Evolutionary conservation across 805 yeast species (phyloP).

Genomic region (Starmera pachycereana): DNA sequence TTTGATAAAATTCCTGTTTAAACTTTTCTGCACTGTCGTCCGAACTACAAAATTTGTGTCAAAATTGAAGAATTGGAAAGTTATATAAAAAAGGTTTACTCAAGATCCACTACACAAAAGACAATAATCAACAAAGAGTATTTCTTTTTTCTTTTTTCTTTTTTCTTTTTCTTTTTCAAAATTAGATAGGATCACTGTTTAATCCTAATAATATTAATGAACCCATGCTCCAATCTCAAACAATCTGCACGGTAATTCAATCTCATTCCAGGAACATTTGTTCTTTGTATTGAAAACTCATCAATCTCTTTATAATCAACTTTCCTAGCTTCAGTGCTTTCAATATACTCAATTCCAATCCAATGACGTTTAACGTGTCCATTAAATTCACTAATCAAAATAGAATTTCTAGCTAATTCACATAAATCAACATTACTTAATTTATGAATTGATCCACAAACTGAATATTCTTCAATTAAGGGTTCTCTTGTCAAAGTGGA

Average conservation of each 20-base stretch:
- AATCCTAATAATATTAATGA: conserved; percentile 5
- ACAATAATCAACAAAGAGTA: no score
- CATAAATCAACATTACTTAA: conserved; percentile 17
- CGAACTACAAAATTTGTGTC: no score
- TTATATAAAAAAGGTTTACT: no score
- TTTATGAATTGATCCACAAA: conserved; percentile 18
- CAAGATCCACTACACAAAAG: no score
- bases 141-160: no score
- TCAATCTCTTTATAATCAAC: conserved; percentile 10
- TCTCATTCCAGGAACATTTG: conserved; percentile 20
- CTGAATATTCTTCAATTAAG: conserved; percentile 19
- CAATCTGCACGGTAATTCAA: conserved; percentile 15
- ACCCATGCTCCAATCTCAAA: conserved; percentile 10
- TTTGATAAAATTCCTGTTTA: no score
- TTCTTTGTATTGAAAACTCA: conserved; percentile 17
- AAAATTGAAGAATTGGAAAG: no score
- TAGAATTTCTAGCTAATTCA: conserved; percentile 19
- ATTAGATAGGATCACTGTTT: no score
- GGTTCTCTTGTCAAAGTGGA: conserved; percentile 19
- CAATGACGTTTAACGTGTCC: conserved; percentile 16
- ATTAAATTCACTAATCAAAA: conserved; percentile 17
- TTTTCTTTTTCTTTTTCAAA: no score
- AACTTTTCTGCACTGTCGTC: no score
- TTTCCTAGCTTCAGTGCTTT: not conserved
- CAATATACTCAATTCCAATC: conserved; percentile 16